Evolutionary conservation across 768 basidiomycete genomes (phyloP), one percentile per base, ranked within the genome.

Genomic region (Psilocybe subaeruginosa): DNA sequence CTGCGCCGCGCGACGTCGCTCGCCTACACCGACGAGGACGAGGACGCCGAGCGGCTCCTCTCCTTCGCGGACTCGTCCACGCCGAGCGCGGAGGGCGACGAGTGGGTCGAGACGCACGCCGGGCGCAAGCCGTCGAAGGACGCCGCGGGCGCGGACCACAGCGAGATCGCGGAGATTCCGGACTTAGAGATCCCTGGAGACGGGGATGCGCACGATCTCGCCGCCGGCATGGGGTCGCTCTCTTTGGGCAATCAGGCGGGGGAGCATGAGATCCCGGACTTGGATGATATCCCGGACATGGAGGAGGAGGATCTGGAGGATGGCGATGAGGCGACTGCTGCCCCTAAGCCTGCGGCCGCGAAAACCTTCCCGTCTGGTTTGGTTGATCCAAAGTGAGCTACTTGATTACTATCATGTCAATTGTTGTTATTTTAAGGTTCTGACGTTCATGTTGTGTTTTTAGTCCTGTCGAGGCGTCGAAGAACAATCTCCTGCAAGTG

Each of bases 211-310:
- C 80, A 77, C 2, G 81, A 76, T 1, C 70, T 86, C 27, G 64
- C 80, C 14, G 72, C 73, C 41, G 80, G 80, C 1, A 74, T 88
- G 37, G 77, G 77, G 16, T 76, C 72, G 27, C 58, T 88, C 62
- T 81, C 81, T 14, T 67, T 88, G 59, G 75, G 69, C 0, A 65
- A 60, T 12, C 71, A 58, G 29, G 9, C 4, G 17, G 47, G 14
- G 29, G 50, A 35, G 23, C 73, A 73, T 23, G 90, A 89, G 63
- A 93, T 90, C n/a, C 94, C 95, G 29, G 89, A 98, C 80, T 81
- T 98, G 68, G 95, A 97, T 72, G 95, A 98, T 74, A 99, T 99
- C 58, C 97, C 97, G 4, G 97, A 99, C 78, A 97, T 99, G 94
- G 95, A 97, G 73, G 94, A 95, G 69, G 85, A 86, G 33, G 71